Evolutionary conservation across 78 protist species (phyloP).

Genomic region (Acrasis kona): DNA sequence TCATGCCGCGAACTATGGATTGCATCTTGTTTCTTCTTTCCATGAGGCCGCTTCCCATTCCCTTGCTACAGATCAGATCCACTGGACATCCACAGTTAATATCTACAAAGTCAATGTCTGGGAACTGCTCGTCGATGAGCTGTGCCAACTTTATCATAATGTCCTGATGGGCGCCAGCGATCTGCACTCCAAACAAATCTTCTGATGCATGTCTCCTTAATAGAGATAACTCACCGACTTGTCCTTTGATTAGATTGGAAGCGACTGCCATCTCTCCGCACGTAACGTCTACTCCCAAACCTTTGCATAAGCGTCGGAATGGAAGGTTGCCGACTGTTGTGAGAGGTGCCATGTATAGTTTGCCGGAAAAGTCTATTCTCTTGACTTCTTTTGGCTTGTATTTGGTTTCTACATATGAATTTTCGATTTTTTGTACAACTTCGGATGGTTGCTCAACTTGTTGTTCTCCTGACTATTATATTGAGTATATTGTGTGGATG

Average conservation of each 20-base stretch:
- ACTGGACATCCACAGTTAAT: slow-evolving; percentile 92
- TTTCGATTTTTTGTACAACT: too few species aligned
- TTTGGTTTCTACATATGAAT: not conserved
- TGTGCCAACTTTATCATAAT: slow-evolving; percentile 8
- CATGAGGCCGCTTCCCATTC: slow-evolving; percentile 55
- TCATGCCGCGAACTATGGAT: slow-evolving; percentile 7
- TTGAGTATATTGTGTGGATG: too few species aligned
- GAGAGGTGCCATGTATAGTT: slow-evolving; percentile 89
- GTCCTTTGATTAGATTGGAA: slow-evolving; percentile 35
- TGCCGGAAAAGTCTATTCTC: slow-evolving; percentile 52
- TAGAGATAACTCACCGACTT: slow-evolving; percentile 61
- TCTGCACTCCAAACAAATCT: slow-evolving; percentile 86
- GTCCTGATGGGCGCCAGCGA: slow-evolving; percentile 40
- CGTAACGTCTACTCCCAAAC: slow-evolving; percentile 68
- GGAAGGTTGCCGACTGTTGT: slow-evolving; percentile 98
- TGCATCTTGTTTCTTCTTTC: not conserved
- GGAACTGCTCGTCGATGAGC: not conserved
- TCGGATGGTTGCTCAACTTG: too few species aligned
- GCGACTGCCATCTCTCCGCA: slow-evolving; percentile 88
- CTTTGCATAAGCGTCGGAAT: slow-evolving; percentile 81
- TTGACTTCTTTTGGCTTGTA: not conserved
- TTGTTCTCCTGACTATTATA: too few species aligned
- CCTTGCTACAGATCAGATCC: slow-evolving; percentile 29
- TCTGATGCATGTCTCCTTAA: slow-evolving; percentile 67
- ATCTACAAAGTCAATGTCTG: slow-evolving; percentile 72